Conservation (phyloP, 1,139 yeast species). For the Hemisphaericaspora lyxosophila region DNA sequence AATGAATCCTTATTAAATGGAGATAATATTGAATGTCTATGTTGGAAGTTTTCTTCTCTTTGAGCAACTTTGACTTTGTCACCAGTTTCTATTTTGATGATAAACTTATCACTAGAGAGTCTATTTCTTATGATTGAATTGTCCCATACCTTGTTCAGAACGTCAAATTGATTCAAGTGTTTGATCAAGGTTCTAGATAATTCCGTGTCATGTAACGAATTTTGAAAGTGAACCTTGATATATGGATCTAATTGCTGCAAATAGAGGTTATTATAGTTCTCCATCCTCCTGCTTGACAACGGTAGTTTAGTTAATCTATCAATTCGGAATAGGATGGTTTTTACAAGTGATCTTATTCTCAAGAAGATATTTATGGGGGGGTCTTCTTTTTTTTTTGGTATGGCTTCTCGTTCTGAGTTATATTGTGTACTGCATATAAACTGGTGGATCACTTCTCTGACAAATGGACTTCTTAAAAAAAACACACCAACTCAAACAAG, state of each 20-base stretch:
- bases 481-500: no score
- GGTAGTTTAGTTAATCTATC: background rate
- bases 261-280: conserved; percentile 26
- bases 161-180: conserved; percentile 20
- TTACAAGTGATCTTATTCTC: no score
- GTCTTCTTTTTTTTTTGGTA: no score
- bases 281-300: conserved; percentile 22
- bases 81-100: conserved; percentile 18
- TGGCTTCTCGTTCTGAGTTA: no score
- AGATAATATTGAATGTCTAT: conserved; percentile 30
- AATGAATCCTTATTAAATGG: conserved; percentile 40
- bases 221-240: conserved; percentile 20
- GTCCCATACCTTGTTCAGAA: conserved; percentile 36
- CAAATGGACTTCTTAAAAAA: no score
- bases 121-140: conserved; percentile 40
- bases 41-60: conserved; percentile 5
- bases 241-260: conserved; percentile 38
- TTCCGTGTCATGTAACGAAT: conserved; percentile 7
- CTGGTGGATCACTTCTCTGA: no score
- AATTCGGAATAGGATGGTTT: no score
- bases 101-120: conserved; percentile 34
- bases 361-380: no score
- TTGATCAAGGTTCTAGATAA: conserved; percentile 7
- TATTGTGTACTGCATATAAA: no score
- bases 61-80: conserved; percentile 8